Evolutionary conservation across 73 alveolate genomes (phyloP).

Genomic region (Tetrahymena malaccensis): DNA sequence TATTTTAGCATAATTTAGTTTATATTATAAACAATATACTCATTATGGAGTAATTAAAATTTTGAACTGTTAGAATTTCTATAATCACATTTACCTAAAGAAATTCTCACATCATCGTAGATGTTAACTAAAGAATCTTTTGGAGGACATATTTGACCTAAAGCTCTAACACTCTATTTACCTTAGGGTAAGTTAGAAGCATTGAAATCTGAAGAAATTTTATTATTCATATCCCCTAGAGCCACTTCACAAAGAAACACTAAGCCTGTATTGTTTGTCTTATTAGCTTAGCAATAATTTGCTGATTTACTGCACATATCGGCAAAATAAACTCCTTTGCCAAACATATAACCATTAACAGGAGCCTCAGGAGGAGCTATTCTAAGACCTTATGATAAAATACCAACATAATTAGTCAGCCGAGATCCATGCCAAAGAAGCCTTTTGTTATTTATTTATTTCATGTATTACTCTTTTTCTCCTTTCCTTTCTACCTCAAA

Average conservation of each 20-base stretch:
- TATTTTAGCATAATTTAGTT: conserved; percentile 13
- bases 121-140: conserved; percentile 27
- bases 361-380: conserved; percentile 98
- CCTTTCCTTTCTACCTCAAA: conserved; percentile 64
- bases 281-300: conserved; percentile 66
- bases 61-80: background rate
- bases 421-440: conserved; percentile 96
- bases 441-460: conserved; percentile 52
- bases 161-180: conserved; percentile 64
- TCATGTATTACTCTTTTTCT: conserved; percentile 54
- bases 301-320: conserved; percentile 91
- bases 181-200: conserved; percentile 64
- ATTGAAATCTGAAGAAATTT: conserved; percentile 68
- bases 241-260: conserved; percentile 95
- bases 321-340: conserved; percentile 98
- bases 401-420: conserved; percentile 87
- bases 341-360: conserved; percentile 90
- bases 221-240: conserved; percentile 77
- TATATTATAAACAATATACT: conserved; percentile 81
- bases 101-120: conserved; percentile 67
- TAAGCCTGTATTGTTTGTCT: conserved; percentile 71
- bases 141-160: conserved; percentile 77
- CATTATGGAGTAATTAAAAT: conserved; percentile 68
- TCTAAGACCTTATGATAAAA: conserved; percentile 91
- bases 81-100: conserved; percentile 58